Percentiles rank a stretch among this genome's conserved stretches.
phyloP scores from a whole-genome alignment of 768 basidiomycete species.

The Tulasnella sp. region DNA sequence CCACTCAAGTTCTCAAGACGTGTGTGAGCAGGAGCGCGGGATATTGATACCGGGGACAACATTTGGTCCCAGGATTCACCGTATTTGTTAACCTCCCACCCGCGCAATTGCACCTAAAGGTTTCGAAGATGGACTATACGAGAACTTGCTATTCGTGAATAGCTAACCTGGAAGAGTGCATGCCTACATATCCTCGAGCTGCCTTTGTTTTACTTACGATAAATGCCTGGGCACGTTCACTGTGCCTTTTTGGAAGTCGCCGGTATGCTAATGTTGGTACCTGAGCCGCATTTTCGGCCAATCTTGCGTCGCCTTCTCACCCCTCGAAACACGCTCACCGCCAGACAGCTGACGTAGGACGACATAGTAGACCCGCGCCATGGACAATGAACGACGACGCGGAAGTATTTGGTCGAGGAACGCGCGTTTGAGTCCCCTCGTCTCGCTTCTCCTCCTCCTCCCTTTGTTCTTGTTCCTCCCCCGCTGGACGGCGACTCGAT shows the following conservation, averaged over 20 bases:
- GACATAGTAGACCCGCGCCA: neutral
- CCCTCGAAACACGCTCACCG: neutral
- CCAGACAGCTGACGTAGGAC: neutral
- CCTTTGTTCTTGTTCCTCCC: constrained; percentile 13
- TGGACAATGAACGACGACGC: neutral
- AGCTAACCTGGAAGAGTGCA: too few species aligned
- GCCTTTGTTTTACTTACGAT: too few species aligned
- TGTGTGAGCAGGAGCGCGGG: neutral
- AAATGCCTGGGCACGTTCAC: too few species aligned
- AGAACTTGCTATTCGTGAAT: too few species aligned
- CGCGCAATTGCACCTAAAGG: too few species aligned
- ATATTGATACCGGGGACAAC: neutral
- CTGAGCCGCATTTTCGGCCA: neutral
- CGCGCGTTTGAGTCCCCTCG: neutral
- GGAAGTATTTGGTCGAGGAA: neutral
- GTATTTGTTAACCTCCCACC: too few species aligned
- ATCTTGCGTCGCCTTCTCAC: neutral
- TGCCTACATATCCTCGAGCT: too few species aligned
- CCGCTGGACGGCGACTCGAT: neutral
- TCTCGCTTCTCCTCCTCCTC: constrained; percentile 4
- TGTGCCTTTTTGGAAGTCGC: too few species aligned
- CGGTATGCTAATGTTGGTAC: neutral
- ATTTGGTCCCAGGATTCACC: neutral
- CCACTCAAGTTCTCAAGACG: neutral
- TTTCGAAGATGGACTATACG: too few species aligned